Base-by-base conservation (phyloP, 257 asterid genomes). In the Ballota nigra region DNA sequence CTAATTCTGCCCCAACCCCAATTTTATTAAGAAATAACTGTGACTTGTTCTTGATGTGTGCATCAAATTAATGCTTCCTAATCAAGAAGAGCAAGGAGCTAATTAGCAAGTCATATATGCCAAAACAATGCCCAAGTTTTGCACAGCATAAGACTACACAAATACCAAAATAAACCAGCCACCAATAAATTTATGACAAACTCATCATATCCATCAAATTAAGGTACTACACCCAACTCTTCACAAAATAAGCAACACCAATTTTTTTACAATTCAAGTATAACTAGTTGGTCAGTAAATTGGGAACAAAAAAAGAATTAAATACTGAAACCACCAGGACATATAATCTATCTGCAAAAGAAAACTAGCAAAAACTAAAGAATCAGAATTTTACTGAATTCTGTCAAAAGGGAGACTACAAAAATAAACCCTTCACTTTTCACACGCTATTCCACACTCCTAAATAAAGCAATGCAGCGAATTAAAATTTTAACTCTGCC, bases 351-450 rank as follows among this genome's bases (percentile, higher is more conserved):
- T 13, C 11, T 34, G 51, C 66, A 60, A 19, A 8, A n/a, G 16
- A 29, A 55, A 56, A 64, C 22, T 34, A 28, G 20, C 31, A 15
- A 63, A 36, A 31, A 70, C 29, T 58, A 43, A 71, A 29, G 23
- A 55, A 34, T 26, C 80, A 70, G 19, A 62, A 76, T 67, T 62
- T 13, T 38, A 53, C 38, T 23, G 12, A 64, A 76, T 71, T 57
- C 68, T 49, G 41, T 47, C 52, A 13, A n/a, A 20, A 69, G 10
- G 16, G 20, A 13, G 0, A 40, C 12, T 5, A 28, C 1, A 41
- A 58, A 20, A 47, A 79, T 61, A 61, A 57, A 26, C 26, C 51
- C 64, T 57, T 41, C 72, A 61, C 51, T 47, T 51, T 11, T 18
- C 66, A 47, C 49, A 20, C 41, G 52, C 70, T 29, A 71, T 53